Evolutionary conservation across 371 early-diverging fungal genomes (phyloP).

Genomic region (Conidiobolus incongruus): DNA sequence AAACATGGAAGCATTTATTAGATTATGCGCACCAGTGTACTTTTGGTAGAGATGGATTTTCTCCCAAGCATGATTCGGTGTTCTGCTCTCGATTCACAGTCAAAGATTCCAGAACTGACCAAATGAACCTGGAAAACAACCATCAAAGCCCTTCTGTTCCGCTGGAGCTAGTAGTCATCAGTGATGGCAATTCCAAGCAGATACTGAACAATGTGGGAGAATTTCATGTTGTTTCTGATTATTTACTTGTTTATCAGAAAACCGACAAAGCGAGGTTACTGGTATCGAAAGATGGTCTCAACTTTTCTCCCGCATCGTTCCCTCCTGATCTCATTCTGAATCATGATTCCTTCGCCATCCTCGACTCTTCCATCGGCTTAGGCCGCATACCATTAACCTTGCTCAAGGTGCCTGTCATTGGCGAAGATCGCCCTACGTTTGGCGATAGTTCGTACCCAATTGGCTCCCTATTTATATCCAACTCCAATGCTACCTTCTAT

Average conservation of each 20-base stretch:
- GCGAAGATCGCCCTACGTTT: neutral
- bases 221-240: neutral
- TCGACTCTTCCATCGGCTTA: conserved; percentile 49
- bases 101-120: neutral
- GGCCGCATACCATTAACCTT: neutral
- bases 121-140: neutral
- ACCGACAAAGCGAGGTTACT: conserved; percentile 24
- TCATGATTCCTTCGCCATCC: conserved; percentile 15
- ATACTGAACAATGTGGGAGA: neutral
- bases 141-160: too few species aligned
- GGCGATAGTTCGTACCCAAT: neutral
- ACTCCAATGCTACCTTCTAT: conserved; percentile 56
- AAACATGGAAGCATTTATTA: too few species aligned
- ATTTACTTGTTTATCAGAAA: conserved; percentile 6
- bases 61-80: neutral
- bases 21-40: too few species aligned
- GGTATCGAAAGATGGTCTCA: conserved; percentile 45
- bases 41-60: too few species aligned
- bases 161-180: neutral
- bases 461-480: conserved; percentile 67
- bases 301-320: conserved; percentile 49
- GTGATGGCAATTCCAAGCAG: neutral
- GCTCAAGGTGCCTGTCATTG: neutral
- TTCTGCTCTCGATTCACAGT: neutral
- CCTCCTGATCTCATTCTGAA: conserved; percentile 40